These are phyloP conservation scores for Datura wrightii DNA, from an alignment of 257 asterid genomes.

Conservation along the genomic window DNA sequence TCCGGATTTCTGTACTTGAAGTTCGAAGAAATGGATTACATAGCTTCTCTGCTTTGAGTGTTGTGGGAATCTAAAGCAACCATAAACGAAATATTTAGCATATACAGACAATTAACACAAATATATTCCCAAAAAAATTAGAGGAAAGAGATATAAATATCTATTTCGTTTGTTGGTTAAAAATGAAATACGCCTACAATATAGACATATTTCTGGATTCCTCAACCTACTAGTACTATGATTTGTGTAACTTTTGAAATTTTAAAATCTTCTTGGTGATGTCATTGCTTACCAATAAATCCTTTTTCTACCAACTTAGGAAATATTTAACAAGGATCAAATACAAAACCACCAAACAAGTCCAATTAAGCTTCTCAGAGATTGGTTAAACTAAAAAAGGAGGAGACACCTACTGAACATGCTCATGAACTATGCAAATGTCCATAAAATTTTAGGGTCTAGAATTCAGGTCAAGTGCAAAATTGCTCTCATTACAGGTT, in stretches of 20 bases:
- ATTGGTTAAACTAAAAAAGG: not conserved
- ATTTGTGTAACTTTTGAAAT: not conserved
- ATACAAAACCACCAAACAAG: conserved; percentile 17
- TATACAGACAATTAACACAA: not conserved
- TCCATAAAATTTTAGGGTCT: not conserved
- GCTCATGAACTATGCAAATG: not conserved
- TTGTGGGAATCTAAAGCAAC: conserved; percentile 73
- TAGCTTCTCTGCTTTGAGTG: conserved; percentile 70
- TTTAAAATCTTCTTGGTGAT: not conserved
- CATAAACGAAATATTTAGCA: not conserved
- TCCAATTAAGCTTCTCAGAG: not conserved
- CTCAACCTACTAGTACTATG: not conserved
- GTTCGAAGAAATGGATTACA: conserved; percentile 97
- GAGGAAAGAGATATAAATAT: not conserved
- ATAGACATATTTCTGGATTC: not conserved
- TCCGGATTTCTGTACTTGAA: conserved; percentile 77
- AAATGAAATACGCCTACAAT: not conserved
- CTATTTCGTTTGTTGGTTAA: not conserved
- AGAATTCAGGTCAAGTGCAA: conserved; percentile 15
- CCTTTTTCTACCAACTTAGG: not conserved
- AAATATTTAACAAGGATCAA: conserved; percentile 7
- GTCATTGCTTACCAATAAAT: not conserved
- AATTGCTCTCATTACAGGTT: not conserved
- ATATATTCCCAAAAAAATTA: not conserved
- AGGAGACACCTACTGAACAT: not conserved